Base-by-base conservation (phyloP, 306 rosid genomes). In the Trichosanthes cucumerina region DNA sequence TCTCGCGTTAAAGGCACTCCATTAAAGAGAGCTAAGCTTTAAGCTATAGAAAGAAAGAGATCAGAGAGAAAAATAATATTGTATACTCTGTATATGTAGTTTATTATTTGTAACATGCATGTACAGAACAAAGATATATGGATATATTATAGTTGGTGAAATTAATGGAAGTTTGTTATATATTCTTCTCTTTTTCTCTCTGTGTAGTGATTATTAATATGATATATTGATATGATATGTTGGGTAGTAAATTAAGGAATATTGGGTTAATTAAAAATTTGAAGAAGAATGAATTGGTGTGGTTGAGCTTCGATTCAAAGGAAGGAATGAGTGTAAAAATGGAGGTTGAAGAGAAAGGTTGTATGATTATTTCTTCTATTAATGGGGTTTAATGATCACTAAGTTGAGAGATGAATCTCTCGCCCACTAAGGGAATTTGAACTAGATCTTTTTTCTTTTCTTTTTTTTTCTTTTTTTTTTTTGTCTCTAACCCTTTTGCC, bases 311-410 rank as follows among this genome's bases (percentile, higher is more conserved):
- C 0, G 11, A 70, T 70, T 70, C 7, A 70, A 70, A 23, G 12
- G n/a, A 23, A 69, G 46, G 9, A 8, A 41, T 68, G 75, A 68
- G 56, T 6, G 15, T 23, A 70, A 70, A 70, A 38, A 41, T 70
- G 36, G 54, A 70, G 52, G 14, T 13, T 10, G 50, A 28, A 43
- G 54, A 23, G 52, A 43, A 38, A 38, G 23, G 50, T 44, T 71
- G n/a, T 34, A 54, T 58, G 56, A 57, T 11, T 69, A 72, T 77
- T 79, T 56, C 63, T 80, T 79, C 60, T 36, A 72, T 41, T 21
- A 69, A 33, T 54, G 75, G 83, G 80, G 75, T 31, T 75, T 87
- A 80, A 73, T 73, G 62, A 86, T 75, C 80, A 79, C 81, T 63
- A 59, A 49, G 77, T 77, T 34, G 80, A 66, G 80, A 79, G 65